These are phyloP conservation scores for Camelina sativa DNA, from an alignment of 345 rosid species.

Conservation along the genomic window DNA sequence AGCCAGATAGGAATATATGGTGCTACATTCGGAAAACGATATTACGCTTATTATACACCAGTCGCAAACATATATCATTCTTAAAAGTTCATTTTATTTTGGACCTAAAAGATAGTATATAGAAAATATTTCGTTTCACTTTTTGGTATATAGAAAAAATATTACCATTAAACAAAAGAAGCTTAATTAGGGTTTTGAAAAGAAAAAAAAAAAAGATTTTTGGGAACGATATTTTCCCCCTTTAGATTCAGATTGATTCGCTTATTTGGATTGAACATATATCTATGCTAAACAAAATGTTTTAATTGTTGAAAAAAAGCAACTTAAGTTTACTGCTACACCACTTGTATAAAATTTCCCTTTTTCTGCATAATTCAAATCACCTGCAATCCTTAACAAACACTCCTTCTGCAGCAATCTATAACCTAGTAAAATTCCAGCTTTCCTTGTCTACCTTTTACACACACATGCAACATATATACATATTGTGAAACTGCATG, in stretches of 20 bases:
- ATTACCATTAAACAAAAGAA: not conserved
- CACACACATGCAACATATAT: slow-evolving; percentile 25
- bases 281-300: not conserved
- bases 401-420: slow-evolving; percentile 21
- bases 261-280: not conserved
- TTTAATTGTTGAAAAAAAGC: slow-evolving; percentile 8
- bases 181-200: not conserved
- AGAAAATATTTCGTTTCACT: not conserved
- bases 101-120: not conserved
- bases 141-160: not conserved
- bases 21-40: too few relatives aligned
- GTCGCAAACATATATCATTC: too few relatives aligned
- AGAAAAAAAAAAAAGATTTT: not conserved
- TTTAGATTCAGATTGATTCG: not conserved
- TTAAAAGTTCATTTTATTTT: too few relatives aligned
- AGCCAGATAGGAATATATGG: too few relatives aligned
- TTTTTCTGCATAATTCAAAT: not conserved
- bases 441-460: slow-evolving; percentile 25
- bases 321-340: slow-evolving; percentile 10
- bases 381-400: slow-evolving; percentile 35
- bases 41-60: too few relatives aligned
- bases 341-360: not conserved
- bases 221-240: not conserved
- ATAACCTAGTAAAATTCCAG: slow-evolving; percentile 25
- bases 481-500: not conserved